phyloP scores from a whole-genome alignment of 345 rosid species.

The Eucalyptus sp. region DNA sequence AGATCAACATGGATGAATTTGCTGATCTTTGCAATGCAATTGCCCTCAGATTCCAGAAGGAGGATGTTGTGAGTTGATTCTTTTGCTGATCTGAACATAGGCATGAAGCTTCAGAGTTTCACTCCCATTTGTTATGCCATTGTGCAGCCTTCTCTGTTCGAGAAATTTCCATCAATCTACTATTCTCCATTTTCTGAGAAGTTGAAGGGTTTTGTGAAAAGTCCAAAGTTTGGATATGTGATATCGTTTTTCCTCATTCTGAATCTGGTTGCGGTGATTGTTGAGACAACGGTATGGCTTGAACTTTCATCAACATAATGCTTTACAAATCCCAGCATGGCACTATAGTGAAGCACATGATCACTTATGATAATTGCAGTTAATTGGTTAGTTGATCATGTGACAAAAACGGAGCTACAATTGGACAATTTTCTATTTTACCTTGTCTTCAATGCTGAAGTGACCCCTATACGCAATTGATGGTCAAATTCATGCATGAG shows the following conservation, averaged over 20 bases:
- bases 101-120: neutral
- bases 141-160: conserved; percentile 74
- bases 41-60: conserved; percentile 82
- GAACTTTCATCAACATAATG: neutral
- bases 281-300: conserved; percentile 83
- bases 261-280: conserved; percentile 73
- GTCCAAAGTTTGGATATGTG: conserved; percentile 60
- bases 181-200: conserved; percentile 55
- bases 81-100: neutral
- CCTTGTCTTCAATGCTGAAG: neutral
- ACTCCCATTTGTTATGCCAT: neutral
- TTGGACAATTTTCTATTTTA: neutral
- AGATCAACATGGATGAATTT: conserved; percentile 91
- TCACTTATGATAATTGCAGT: neutral
- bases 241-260: conserved; percentile 65
- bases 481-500: neutral
- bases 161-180: conserved; percentile 48
- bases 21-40: conserved; percentile 93
- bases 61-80: conserved; percentile 62
- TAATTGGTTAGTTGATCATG: neutral
- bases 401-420: neutral
- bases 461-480: neutral
- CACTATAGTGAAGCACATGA: neutral
- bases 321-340: neutral
- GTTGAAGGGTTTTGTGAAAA: conserved; percentile 58